phyloP scores from a whole-genome alignment of 1,139 yeast genomes.

The Geotrichum candidum region DNA sequence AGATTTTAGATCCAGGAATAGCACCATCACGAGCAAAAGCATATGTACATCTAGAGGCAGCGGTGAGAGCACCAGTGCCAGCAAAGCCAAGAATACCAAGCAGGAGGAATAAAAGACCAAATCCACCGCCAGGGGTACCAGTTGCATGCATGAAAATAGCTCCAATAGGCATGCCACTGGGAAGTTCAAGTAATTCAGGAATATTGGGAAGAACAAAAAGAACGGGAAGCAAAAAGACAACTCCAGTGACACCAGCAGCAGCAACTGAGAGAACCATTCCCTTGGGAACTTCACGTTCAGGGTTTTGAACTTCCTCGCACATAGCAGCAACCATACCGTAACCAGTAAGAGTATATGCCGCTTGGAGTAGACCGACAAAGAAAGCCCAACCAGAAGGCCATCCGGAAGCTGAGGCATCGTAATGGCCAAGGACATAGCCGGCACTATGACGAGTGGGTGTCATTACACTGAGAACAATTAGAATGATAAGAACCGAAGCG shows the following conservation, averaged over 20 bases:
- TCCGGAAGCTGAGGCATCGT: slow-evolving; percentile 25
- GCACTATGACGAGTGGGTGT: slow-evolving; percentile 21
- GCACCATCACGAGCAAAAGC: slow-evolving; percentile 84
- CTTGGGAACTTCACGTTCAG: slow-evolving; percentile 68
- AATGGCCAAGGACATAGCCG: slow-evolving; percentile 24
- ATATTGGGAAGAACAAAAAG: slow-evolving; percentile 66
- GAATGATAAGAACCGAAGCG: slow-evolving; percentile 21
- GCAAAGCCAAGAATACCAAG: slow-evolving; percentile 43
- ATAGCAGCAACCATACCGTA: slow-evolving; percentile 76
- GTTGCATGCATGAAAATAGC: slow-evolving; percentile 58
- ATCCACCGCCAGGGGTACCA: slow-evolving; percentile 50
- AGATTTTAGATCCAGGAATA: slow-evolving; percentile 55
- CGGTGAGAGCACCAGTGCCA: slow-evolving; percentile 43
- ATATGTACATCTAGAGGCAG: slow-evolving; percentile 75
- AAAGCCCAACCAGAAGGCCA: slow-evolving; percentile 27
- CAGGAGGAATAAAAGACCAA: slow-evolving; percentile 33
- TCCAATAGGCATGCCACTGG: slow-evolving; percentile 43
- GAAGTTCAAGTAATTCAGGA: slow-evolving; percentile 43
- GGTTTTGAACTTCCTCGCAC: slow-evolving; percentile 74
- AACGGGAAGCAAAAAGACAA: slow-evolving; percentile 65
- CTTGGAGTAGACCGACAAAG: slow-evolving; percentile 62
- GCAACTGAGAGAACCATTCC: slow-evolving; percentile 64
- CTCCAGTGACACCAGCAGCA: slow-evolving; percentile 60
- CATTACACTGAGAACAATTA: slow-evolving; percentile 23
- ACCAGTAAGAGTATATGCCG: slow-evolving; percentile 75